These are phyloP conservation scores for Galeopsis tetrahit DNA, from an alignment of 257 asterid genomes.

Conservation along the genomic window DNA sequence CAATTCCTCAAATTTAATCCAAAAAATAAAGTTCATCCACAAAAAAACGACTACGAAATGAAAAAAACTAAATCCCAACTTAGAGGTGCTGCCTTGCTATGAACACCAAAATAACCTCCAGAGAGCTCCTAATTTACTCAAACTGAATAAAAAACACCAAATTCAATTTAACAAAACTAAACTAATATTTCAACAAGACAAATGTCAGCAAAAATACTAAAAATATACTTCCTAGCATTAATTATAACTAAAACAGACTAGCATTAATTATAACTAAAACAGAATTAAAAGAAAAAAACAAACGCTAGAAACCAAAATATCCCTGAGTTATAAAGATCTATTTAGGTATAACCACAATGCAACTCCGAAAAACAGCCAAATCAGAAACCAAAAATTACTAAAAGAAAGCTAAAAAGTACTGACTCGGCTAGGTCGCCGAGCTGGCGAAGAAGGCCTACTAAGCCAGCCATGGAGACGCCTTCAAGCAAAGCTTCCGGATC, in stretches of 20 bases:
- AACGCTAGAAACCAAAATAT: background rate
- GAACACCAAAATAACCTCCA: conserved; percentile 1
- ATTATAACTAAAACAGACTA: conserved; percentile 15
- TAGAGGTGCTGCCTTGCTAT: conserved; percentile 76
- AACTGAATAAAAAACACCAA: conserved; percentile 19
- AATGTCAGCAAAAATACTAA: conserved; percentile 33
- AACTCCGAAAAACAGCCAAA: conserved; percentile 11
- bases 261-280: background rate
- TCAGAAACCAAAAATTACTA: background rate
- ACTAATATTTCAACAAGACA: conserved; percentile 52
- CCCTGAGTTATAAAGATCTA: background rate
- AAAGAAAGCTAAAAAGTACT: conserved; percentile 37
- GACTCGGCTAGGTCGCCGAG: conserved; percentile 99
- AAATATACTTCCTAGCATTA: conserved; percentile 1
- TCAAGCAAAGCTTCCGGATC: conserved; percentile 98
- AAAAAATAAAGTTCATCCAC: background rate
- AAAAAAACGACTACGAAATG: background rate
- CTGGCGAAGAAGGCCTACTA: conserved; percentile 96
- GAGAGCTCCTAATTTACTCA: conserved; percentile 26
- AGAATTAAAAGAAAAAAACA: conserved; percentile 26
- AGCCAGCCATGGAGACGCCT: conserved; percentile 97
- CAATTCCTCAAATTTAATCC: conserved; percentile 4
- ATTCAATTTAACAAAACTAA: background rate
- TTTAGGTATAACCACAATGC: background rate
- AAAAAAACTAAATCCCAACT: conserved; percentile 39